Conservation (phyloP, 805 yeast genomes). For the Sugiyamaella boreocaroliniensis region DNA sequence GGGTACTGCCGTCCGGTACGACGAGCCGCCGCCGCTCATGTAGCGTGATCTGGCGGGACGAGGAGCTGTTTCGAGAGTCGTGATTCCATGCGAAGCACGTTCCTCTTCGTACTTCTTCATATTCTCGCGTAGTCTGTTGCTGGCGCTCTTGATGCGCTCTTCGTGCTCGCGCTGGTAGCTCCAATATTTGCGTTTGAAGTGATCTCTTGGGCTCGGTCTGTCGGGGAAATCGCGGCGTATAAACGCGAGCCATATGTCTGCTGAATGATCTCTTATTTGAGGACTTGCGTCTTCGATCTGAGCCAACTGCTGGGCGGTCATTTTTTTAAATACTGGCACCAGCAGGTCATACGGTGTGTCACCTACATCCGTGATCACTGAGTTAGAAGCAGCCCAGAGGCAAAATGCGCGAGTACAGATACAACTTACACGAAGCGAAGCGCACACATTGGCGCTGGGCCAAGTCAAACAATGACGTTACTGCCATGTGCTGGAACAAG, state of each 20-base stretch:
- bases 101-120: constrained; percentile 25
- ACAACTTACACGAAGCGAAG: constrained; percentile 20
- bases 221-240: constrained; percentile 30
- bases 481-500: not conserved
- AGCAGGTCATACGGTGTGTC: constrained; percentile 32
- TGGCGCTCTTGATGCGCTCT: constrained; percentile 40
- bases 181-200: constrained; percentile 25
- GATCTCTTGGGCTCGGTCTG: constrained; percentile 24
- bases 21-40: constrained; percentile 1
- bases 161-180: constrained; percentile 36
- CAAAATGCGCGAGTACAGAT: too few species aligned
- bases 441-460: constrained; percentile 21
- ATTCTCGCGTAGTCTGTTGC: constrained; percentile 30
- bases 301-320: constrained; percentile 31
- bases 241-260: constrained; percentile 30
- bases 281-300: constrained; percentile 28
- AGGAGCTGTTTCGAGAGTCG: constrained; percentile 21
- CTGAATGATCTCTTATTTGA: constrained; percentile 26
- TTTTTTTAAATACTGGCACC: constrained; percentile 30
- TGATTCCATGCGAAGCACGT: constrained; percentile 22
- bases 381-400: not conserved
- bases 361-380: constrained; percentile 34
- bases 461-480: constrained; percentile 15
- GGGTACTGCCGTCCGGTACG: constrained; percentile 3
- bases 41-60: constrained; percentile 12